Percentiles rank a stretch among this genome's conserved stretches.
Evolutionary conservation across 495 filamentous ascomycete genomes (phyloP).

Genomic region (Neurospora sp.): DNA sequence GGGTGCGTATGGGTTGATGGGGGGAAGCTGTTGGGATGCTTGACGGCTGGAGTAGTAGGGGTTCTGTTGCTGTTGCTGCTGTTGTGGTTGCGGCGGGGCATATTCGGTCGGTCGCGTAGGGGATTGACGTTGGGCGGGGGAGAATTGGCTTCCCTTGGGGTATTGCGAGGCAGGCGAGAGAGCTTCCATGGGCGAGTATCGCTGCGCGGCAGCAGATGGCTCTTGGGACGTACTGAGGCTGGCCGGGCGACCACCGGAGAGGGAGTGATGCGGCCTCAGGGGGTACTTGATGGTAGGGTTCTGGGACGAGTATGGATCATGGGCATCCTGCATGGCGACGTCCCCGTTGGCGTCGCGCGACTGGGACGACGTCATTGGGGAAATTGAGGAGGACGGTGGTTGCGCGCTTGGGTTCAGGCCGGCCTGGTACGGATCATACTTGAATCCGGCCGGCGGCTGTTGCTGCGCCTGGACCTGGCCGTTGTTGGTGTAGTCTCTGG

Average conservation of each 20-base stretch:
- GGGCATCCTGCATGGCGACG: slow-evolving; percentile 83
- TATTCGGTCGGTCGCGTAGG: slow-evolving; percentile 38
- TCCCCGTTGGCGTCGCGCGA: slow-evolving; percentile 68
- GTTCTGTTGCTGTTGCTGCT: slow-evolving; percentile 16
- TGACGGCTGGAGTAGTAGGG: slow-evolving; percentile 40
- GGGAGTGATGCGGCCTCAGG: slow-evolving; percentile 53
- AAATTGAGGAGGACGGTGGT: slow-evolving; percentile 49
- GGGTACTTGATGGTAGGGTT: slow-evolving; percentile 54
- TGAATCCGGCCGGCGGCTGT: slow-evolving; percentile 57
- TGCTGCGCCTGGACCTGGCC: slow-evolving; percentile 22
- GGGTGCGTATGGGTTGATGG: slow-evolving; percentile 55
- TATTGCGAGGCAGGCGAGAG: slow-evolving; percentile 49
- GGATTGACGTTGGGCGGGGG: slow-evolving; percentile 37
- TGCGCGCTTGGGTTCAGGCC: slow-evolving; percentile 34
- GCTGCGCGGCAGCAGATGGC: slow-evolving; percentile 71
- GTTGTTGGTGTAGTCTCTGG: slow-evolving; percentile 31
- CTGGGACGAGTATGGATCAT: slow-evolving; percentile 67
- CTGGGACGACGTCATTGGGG: slow-evolving; percentile 56
- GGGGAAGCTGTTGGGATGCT: slow-evolving; percentile 50
- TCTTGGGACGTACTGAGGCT: slow-evolving; percentile 56
- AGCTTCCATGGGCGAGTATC: slow-evolving; percentile 92
- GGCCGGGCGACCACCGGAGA: slow-evolving; percentile 34
- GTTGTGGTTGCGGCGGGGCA: slow-evolving; percentile 15
- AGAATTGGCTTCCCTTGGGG: slow-evolving; percentile 34
- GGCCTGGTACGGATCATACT: slow-evolving; percentile 64